Evolutionary conservation across 495 filamentous ascomycete genomes (phyloP).

Genomic region (Filosporella fistucella): DNA sequence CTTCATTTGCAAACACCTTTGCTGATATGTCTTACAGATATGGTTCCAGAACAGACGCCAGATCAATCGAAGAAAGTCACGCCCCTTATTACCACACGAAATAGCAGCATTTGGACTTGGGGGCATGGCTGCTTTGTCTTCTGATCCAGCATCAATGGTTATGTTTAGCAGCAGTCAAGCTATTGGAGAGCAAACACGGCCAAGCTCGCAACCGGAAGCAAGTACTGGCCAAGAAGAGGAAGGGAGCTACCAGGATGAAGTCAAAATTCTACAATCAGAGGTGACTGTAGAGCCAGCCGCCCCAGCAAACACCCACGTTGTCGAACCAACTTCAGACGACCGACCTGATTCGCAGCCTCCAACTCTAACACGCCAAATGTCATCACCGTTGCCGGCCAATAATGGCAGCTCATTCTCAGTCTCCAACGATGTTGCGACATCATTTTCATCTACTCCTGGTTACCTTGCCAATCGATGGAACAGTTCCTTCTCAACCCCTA

Average conservation of each 20-base stretch:
- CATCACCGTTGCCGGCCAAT: neutral
- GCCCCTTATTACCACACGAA: conserved; percentile 80
- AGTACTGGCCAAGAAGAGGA: conserved; percentile 8
- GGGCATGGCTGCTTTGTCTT: conserved; percentile 22
- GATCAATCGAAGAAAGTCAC: conserved; percentile 85
- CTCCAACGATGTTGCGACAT: conserved; percentile 13
- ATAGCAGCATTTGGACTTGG: conserved; percentile 49
- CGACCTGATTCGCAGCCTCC: neutral
- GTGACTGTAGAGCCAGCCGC: neutral
- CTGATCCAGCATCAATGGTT: conserved; percentile 15
- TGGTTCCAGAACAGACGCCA: conserved; percentile 99
- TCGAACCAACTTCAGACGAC: neutral
- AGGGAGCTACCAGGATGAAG: neutral
- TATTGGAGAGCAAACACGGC: neutral
- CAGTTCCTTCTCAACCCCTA: conserved; percentile 22
- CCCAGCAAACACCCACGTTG: neutral
- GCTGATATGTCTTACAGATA: conserved; percentile 54
- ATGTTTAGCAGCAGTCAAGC: conserved; percentile 13
- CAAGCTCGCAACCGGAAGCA: conserved; percentile 8
- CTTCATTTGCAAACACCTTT: neutral
- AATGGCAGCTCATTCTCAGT: conserved; percentile 6
- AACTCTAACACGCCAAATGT: neutral
- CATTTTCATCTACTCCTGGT: conserved; percentile 24
- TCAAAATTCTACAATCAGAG: neutral
- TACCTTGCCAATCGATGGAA: conserved; percentile 27